These are phyloP conservation scores for Neltuma alba DNA, from an alignment of 306 rosid genomes.

Conservation along the genomic window DNA sequence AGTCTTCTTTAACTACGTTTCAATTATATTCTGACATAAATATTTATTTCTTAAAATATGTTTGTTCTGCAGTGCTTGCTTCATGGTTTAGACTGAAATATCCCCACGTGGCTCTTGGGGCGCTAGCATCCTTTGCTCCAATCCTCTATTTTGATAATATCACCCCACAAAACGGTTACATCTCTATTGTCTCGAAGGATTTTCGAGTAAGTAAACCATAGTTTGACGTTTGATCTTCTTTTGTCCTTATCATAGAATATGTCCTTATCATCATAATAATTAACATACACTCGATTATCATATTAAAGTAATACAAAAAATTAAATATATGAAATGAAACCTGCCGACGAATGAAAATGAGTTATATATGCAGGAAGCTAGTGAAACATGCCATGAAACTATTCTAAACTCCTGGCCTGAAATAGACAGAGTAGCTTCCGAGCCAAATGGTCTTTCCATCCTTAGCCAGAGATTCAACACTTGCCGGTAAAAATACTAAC, in stretches of 20 bases:
- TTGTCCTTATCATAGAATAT: not conserved
- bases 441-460: constrained; percentile 47
- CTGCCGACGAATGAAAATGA: not conserved
- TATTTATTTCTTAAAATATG: not conserved
- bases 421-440: constrained; percentile 50
- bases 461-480: constrained; percentile 55
- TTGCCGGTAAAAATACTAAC: constrained; percentile 44
- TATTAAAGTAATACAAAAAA: not conserved
- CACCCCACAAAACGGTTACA: constrained; percentile 36
- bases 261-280: not conserved
- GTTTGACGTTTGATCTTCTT: not conserved
- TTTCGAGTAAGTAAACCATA: not conserved
- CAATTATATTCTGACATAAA: not conserved
- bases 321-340: not conserved
- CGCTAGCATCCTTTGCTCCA: constrained; percentile 56
- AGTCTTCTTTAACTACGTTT: not conserved
- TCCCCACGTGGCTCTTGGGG: constrained; percentile 48
- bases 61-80: constrained; percentile 41
- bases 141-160: constrained; percentile 48
- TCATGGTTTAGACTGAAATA: constrained; percentile 61
- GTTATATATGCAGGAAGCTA: constrained; percentile 33
- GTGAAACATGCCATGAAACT: constrained; percentile 42
- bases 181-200: not conserved
- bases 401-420: constrained; percentile 59
- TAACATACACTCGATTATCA: not conserved